Evolutionary conservation across 805 yeast genomes (phyloP).

Genomic region (Candida dajiaensis): DNA sequence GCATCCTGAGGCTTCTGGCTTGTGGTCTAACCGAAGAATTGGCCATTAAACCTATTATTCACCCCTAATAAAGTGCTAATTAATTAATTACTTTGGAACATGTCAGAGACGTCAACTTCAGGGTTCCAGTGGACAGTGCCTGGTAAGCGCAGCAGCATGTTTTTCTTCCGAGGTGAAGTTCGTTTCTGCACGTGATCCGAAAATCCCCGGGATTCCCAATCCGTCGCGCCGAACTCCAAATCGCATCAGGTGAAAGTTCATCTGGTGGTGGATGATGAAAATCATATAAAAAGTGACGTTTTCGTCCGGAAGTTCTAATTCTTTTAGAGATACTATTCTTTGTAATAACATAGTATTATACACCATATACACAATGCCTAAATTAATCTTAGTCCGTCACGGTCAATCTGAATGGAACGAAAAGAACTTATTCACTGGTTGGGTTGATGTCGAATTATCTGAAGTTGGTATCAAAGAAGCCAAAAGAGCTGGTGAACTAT

Average conservation of each 20-base stretch:
- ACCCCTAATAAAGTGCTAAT: too few relatives aligned
- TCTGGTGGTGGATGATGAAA: not conserved
- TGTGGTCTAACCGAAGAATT: too few relatives aligned
- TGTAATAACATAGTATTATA: not conserved
- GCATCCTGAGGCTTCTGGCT: not conserved
- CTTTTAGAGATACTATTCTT: not conserved
- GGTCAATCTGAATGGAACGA: conserved; percentile 99
- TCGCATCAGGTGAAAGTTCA: not conserved
- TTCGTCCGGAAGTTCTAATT: not conserved
- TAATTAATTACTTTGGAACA: too few relatives aligned
- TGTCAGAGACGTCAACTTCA: too few relatives aligned
- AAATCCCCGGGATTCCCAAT: not conserved
- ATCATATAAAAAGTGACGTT: not conserved
- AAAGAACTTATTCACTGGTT: conserved; percentile 96
- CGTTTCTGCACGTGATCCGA: not conserved
- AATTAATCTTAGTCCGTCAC: conserved; percentile 92
- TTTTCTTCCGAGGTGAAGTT: not conserved
- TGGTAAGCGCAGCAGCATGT: too few relatives aligned
- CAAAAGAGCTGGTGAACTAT: conserved; percentile 84
- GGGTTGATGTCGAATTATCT: conserved; percentile 92
- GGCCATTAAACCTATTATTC: too few relatives aligned
- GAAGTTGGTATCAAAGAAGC: conserved; percentile 88
- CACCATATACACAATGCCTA: conserved; percentile 39
- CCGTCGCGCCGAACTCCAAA: not conserved
- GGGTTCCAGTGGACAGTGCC: too few relatives aligned